Percentiles rank a stretch among this genome's conserved stretches.
These are phyloP conservation scores for Brasilioporus rufonigricans DNA, from an alignment of 768 basidiomycete species.

Conservation along the genomic window DNA sequence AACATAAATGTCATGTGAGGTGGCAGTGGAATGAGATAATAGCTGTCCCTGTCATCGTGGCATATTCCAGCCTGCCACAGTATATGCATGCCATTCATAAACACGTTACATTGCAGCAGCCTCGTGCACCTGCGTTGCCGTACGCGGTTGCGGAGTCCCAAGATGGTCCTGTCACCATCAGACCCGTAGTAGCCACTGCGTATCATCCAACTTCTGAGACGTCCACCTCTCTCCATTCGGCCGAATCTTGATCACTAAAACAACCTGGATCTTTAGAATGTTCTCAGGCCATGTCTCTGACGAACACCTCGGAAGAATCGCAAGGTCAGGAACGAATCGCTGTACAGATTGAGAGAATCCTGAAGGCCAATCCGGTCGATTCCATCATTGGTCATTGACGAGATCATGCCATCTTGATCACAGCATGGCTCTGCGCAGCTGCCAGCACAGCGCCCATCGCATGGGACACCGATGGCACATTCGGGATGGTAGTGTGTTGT, in stretches of 20 bases:
- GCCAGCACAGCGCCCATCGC: background rate
- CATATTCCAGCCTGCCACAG: conserved; percentile 6
- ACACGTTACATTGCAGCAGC: conserved; percentile 19
- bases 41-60: conserved; percentile 1
- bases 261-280: conserved; percentile 3
- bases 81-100: conserved; percentile 11
- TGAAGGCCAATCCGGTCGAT: conserved; percentile 19
- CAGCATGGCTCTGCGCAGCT: conserved; percentile 11
- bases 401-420: conserved; percentile 23
- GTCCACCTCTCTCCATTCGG: background rate
- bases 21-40: conserved; percentile 20
- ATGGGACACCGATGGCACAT: background rate
- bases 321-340: conserved; percentile 7
- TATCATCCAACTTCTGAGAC: background rate
- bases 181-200: background rate
- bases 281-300: conserved; percentile 11
- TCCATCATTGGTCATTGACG: conserved; percentile 10
- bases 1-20: conserved; percentile 2
- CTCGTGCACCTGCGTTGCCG: conserved; percentile 26
- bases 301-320: conserved; percentile 4
- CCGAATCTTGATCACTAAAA: background rate
- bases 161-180: background rate
- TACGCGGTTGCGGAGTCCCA: conserved; percentile 20
- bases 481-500: background rate
- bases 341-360: conserved; percentile 14